These are phyloP conservation scores for Trichopus zeylanicus DNA, from an alignment of 116 monocot genomes.

Conservation along the genomic window DNA sequence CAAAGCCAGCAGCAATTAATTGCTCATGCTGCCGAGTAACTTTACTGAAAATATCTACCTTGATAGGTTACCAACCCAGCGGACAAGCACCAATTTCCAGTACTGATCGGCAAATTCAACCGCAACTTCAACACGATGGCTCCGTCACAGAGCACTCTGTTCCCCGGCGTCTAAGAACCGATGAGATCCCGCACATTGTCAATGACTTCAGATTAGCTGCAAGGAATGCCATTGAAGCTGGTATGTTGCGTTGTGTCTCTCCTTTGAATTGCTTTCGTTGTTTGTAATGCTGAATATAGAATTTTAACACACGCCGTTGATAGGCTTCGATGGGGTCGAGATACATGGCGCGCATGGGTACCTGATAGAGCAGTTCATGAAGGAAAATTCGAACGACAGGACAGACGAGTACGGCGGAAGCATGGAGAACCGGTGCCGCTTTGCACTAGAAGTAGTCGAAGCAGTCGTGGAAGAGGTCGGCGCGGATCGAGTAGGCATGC, in stretches of 20 bases:
- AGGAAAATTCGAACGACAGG: conserved; percentile 12
- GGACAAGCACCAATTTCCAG: neutral
- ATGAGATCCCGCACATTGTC: neutral
- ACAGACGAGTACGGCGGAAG: conserved; percentile 18
- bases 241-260: neutral
- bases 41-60: neutral
- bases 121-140: neutral
- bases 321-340: conserved; percentile 27
- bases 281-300: neutral
- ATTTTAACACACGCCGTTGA: neutral
- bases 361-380: conserved; percentile 23
- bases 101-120: neutral
- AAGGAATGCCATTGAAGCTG: neutral
- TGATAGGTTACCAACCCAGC: neutral
- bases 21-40: no score
- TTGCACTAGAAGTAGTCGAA: conserved; percentile 16
- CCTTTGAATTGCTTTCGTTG: no score
- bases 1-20: no score
- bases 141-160: neutral
- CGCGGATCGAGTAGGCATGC: conserved; percentile 13
- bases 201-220: conserved; percentile 2
- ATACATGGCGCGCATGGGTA: conserved; percentile 23
- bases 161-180: neutral
- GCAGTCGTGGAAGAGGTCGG: conserved; percentile 14
- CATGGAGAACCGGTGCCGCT: conserved; percentile 21